phyloP scores from a whole-genome alignment of 176 grass and related monocot genomes.

The Triticum aestivum region IWGSC_CS_RefSeq_v2.1 NC_057807.1:82702380-82702879 shows the following conservation, averaged over 20 bases:
- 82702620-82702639: slow-evolving; percentile 10
- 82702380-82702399: slow-evolving; percentile 68
- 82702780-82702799: not conserved
- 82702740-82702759: not conserved
- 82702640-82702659: slow-evolving; percentile 18
- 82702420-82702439: slow-evolving; percentile 40
- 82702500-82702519: slow-evolving; percentile 41
- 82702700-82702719: slow-evolving; percentile 67
- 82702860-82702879: not conserved
- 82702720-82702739: slow-evolving; percentile 28
- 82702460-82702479: slow-evolving; percentile 48
- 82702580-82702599: not conserved
- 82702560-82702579: not conserved
- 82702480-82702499: slow-evolving; percentile 68
- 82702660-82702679: slow-evolving; percentile 63
- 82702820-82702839: not conserved
- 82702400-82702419: slow-evolving; percentile 84
- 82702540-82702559: slow-evolving; percentile 1
- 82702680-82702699: slow-evolving; percentile 49
- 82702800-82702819: not conserved
- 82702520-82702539: not conserved
- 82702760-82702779: not conserved
- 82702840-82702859: not conserved
- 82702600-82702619: slow-evolving; percentile 2
- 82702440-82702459: slow-evolving; percentile 65